phyloP scores from a whole-genome alignment of 305 asterid species.

The Fraxinus platypoda region DNA sequence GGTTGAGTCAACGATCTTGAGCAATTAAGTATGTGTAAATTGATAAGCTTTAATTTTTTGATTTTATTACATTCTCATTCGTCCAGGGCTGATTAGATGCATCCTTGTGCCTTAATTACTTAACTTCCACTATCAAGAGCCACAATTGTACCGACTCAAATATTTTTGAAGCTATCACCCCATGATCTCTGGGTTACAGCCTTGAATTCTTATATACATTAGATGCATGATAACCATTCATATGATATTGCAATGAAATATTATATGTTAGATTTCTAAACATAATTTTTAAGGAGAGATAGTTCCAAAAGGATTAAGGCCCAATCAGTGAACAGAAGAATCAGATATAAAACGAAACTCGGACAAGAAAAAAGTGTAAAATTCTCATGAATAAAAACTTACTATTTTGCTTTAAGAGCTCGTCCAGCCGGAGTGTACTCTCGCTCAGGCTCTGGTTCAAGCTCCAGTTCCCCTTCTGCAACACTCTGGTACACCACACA shows the following conservation, averaged over 20 bases:
- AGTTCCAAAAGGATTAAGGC: neutral
- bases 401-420: constrained; percentile 82
- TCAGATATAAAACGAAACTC: neutral
- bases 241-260: neutral
- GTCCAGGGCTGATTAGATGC: constrained; percentile 9
- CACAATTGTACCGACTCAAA: neutral
- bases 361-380: neutral
- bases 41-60: neutral
- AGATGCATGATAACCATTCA: neutral
- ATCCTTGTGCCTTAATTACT: neutral
- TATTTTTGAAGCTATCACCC: neutral
- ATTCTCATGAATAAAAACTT: constrained; percentile 35
- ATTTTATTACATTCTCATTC: neutral
- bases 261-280: neutral
- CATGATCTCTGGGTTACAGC: neutral
- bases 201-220: neutral
- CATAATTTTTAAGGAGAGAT: neutral
- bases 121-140: neutral
- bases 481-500: constrained; percentile 49
- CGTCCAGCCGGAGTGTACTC: constrained; percentile 80
- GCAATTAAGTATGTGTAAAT: constrained; percentile 8
- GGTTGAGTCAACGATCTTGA: constrained; percentile 10
- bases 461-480: constrained; percentile 64
- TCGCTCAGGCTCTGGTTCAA: constrained; percentile 70
- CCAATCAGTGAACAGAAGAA: neutral